Evolutionary conservation across 2,329 filamentous ascomycete genomes (phyloP).

Genomic region (Davidsoniella eucalypti): DNA sequence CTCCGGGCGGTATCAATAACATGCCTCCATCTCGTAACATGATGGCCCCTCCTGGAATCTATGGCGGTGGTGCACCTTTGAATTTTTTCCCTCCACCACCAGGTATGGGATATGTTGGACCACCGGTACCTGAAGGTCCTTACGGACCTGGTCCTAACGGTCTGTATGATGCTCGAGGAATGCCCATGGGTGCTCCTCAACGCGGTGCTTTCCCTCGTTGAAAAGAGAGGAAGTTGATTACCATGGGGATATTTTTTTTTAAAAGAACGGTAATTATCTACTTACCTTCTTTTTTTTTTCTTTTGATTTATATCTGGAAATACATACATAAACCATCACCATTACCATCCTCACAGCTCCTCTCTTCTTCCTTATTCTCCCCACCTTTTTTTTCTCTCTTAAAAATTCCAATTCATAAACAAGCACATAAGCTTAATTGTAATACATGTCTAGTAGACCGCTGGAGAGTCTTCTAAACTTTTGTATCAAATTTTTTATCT

Average conservation of each 20-base stretch:
- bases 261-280: no score
- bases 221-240: background rate
- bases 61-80: conserved; percentile 30
- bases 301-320: background rate
- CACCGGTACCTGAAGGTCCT: conserved; percentile 2
- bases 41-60: conserved; percentile 42
- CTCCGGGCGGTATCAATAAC: conserved; percentile 15
- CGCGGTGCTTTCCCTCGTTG: conserved; percentile 27
- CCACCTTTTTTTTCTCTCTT: no score
- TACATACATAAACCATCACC: no score
- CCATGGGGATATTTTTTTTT: no score
- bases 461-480: no score
- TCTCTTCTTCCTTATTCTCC: no score
- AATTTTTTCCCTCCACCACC: conserved; percentile 37
- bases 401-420: no score
- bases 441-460: no score
- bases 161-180: conserved; percentile 37
- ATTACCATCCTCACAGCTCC: no score
- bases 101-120: conserved; percentile 17
- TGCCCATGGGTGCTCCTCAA: conserved; percentile 22
- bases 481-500: no score
- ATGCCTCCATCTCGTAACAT: conserved; percentile 35
- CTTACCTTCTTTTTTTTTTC: background rate
- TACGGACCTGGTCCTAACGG: conserved; percentile 23
- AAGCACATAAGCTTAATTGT: no score